These are phyloP conservation scores for Euphorbia corollata DNA, from an alignment of 441 rosid species.

Conservation along the genomic window DNA sequence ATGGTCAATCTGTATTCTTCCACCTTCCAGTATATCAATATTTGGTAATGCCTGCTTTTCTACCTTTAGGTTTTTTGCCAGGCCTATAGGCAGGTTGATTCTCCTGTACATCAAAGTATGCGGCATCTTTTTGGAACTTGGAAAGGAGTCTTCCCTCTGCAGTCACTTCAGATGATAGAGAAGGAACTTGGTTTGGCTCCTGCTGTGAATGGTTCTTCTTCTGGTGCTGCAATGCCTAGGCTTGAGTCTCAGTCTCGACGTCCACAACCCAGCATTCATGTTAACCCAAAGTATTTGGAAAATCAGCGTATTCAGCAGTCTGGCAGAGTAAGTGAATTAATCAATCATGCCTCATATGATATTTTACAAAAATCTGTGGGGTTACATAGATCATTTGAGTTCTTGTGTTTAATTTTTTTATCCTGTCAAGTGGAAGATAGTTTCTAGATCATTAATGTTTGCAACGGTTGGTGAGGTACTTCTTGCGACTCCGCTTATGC, in stretches of 20 bases:
- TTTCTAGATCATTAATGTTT: not conserved
- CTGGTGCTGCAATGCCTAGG: constrained; percentile 47
- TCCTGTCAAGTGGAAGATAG: not conserved
- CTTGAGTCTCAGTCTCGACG: constrained; percentile 64
- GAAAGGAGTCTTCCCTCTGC: constrained; percentile 92
- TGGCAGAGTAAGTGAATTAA: constrained; percentile 49
- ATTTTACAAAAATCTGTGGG: not conserved
- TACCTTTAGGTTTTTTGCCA: constrained; percentile 72
- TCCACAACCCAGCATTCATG: constrained; percentile 84
- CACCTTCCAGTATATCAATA: not conserved
- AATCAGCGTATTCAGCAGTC: constrained; percentile 90
- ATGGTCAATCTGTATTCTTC: constrained; percentile 1
- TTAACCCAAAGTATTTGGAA: constrained; percentile 93
- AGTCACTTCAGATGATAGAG: constrained; percentile 70
- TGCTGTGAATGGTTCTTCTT: constrained; percentile 56
- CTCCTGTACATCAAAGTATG: constrained; percentile 75
- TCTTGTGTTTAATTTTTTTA: not conserved
- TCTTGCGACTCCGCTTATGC: not conserved
- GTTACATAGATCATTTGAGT: not conserved
- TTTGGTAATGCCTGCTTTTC: not conserved
- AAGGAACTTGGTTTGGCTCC: constrained; percentile 83
- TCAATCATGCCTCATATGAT: constrained; percentile 4
- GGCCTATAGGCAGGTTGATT: constrained; percentile 78
- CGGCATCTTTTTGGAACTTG: constrained; percentile 97
- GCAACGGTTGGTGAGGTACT: not conserved